Evolutionary conservation across 495 filamentous ascomycete species (phyloP), one percentile per base, ranked within the genome.

Genomic region (Jackrogersella multiformis): DNA sequence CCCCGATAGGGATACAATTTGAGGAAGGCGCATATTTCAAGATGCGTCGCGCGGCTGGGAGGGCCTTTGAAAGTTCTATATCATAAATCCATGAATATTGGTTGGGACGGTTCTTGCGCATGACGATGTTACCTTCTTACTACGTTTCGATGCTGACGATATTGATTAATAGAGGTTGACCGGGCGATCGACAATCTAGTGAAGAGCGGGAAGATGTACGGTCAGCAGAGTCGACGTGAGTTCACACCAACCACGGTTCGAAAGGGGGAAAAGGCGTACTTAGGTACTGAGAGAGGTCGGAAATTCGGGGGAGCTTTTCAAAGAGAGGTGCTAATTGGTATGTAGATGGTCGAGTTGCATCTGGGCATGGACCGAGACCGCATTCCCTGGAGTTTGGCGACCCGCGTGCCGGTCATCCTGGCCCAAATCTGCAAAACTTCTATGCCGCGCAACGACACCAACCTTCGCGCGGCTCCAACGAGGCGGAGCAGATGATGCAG

Each of bases 401-500:
- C 66, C 69, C 76, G 42, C 92, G 95, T 71, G 86, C 87, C 64
- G 82, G 89, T 39, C 91, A 90, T 75, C 89, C 90, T 58, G 85
- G 86, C 49, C 86, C 91, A 66, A 96, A 94, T 74, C 82, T 94
- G 54, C 95, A 97, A 75, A 93, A 88, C 70, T 99, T 94, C 79
- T 98, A 97, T 77, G 92, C 93, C 69, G 88, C 87, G 58, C 95
- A 99, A 80, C 92, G 95, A 68, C 94, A 94, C 79, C 92, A 94
- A 80, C 85, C 91, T 73, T 84, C 84, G 63, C 82, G 84, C 63
- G 92, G 93, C 73, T 91, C 90, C 55, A 96, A 90, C 83, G 95
- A 99, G 83, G 92, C 94, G 76, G 95, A 99, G 81, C 93, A 97
- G 81, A 91, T 97, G 89, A 90, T 96, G 86, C 95, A 97, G 87